Conservation (phyloP, 495 filamentous ascomycete species). For the Friedmanniomyces simplex region DNA sequence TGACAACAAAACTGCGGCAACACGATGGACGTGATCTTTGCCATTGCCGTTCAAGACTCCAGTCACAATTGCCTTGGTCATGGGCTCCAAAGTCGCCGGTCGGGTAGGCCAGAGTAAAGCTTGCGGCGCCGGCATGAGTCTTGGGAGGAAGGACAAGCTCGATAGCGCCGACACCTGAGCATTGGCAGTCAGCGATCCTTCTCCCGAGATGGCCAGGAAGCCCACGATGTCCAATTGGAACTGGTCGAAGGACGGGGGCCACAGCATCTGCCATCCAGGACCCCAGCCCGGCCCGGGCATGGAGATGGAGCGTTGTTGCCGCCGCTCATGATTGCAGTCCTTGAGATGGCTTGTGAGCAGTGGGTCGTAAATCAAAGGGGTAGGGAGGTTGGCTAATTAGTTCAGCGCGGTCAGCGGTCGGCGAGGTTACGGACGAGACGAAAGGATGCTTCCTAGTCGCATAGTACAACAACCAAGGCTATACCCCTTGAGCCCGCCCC, state of each 20-base stretch:
- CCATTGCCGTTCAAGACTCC: slow-evolving; percentile 30
- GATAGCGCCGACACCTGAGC: slow-evolving; percentile 34
- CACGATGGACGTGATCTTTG: slow-evolving; percentile 27
- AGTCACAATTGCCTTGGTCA: slow-evolving; percentile 24
- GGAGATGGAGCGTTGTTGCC: slow-evolving; percentile 12
- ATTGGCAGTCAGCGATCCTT: slow-evolving; percentile 33
- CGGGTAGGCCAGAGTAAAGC: slow-evolving; percentile 28
- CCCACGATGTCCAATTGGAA: slow-evolving; percentile 35
- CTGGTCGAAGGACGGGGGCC: slow-evolving; percentile 14
- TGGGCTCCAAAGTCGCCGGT: slow-evolving; percentile 23
- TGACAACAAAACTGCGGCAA: slow-evolving; percentile 32
- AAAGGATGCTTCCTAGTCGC: no score
- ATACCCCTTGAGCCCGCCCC: neutral
- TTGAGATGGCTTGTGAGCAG: neutral
- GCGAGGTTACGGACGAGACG: no score
- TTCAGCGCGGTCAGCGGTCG: no score
- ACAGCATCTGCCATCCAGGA: slow-evolving; percentile 15
- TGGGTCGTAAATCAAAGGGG: neutral
- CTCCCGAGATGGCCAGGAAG: slow-evolving; percentile 35
- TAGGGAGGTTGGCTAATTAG: neutral
- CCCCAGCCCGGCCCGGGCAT: slow-evolving; percentile 10
- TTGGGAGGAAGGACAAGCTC: slow-evolving; percentile 30
- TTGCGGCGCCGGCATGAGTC: slow-evolving; percentile 33
- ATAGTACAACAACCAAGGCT: neutral
- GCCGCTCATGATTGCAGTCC: slow-evolving; percentile 9